phyloP scores from a whole-genome alignment of 495 filamentous ascomycete genomes.

The Pyrenopolyporus hunteri region DNA sequence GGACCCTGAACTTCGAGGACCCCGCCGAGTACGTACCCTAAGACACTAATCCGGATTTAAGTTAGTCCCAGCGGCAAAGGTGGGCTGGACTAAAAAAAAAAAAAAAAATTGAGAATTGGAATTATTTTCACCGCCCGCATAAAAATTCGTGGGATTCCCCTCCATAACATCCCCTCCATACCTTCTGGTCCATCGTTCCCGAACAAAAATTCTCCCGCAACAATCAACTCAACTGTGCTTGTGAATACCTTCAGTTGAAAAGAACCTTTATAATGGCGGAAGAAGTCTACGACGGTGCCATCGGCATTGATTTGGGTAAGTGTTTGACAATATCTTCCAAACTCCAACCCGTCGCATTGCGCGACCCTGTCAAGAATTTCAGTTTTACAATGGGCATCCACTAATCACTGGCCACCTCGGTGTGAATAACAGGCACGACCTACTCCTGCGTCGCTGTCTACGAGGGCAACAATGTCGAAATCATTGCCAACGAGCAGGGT shows the following conservation, averaged over 20 bases:
- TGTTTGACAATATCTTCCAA: conserved; percentile 29
- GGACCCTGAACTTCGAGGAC: conserved; percentile 9
- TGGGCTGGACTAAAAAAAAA: conserved; percentile 17
- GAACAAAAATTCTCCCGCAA: conserved; percentile 21
- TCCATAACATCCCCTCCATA: conserved; percentile 25
- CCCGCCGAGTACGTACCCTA: conserved; percentile 14
- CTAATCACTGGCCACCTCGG: conserved; percentile 14
- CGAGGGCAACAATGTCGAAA: conserved; percentile 98
- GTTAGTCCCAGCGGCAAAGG: conserved; percentile 25
- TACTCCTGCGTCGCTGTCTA: conserved; percentile 99
- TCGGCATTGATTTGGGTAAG: conserved; percentile 99
- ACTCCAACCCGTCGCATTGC: conserved; percentile 9
- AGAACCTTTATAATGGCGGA: conserved; percentile 71
- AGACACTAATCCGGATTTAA: conserved; percentile 30
- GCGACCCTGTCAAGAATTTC: conserved; percentile 15
- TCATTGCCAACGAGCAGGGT: conserved; percentile 99
- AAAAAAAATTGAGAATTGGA: conserved; percentile 34
- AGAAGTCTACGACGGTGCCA: conserved; percentile 98
- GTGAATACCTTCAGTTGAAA: conserved; percentile 22
- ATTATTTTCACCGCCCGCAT: conserved; percentile 36
- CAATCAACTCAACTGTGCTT: conserved; percentile 7
- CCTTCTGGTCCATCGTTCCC: conserved; percentile 19
- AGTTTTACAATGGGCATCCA: conserved; percentile 7
- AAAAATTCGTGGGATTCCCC: conserved; percentile 34
- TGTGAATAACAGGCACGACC: conserved; percentile 76